A percentile compares a stretch with the other conserved stretches of the same genome.
phyloP scores from a whole-genome alignment of 2,329 filamentous ascomycete species.

The Calonectria montana region DNA sequence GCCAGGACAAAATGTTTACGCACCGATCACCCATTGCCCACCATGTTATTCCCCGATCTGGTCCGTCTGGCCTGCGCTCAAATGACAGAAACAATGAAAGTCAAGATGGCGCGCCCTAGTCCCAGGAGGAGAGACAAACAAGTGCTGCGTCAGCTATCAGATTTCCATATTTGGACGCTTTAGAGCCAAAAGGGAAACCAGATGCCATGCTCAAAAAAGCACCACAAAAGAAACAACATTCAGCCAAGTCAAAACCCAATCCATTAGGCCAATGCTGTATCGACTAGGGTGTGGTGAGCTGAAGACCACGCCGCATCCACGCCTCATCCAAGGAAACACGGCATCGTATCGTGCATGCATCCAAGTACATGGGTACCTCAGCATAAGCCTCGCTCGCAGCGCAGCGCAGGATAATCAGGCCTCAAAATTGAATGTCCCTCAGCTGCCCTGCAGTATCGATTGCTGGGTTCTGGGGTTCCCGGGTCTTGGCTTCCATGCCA shows the following conservation, averaged over 20 bases:
- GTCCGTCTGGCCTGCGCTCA: not conserved
- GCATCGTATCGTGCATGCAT: constrained; percentile 3
- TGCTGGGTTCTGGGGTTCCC: not conserved
- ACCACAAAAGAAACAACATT: not conserved
- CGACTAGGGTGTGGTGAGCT: not conserved
- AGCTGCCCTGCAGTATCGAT: not conserved
- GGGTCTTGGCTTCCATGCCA: not conserved
- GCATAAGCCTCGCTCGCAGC: not conserved
- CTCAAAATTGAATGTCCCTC: not conserved
- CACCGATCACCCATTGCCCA: not conserved
- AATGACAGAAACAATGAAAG: not conserved
- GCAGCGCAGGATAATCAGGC: not conserved
- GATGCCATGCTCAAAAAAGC: not conserved
- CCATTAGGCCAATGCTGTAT: not conserved
- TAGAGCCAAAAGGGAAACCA: not conserved
- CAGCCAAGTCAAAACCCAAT: not conserved
- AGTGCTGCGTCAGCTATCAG: not conserved
- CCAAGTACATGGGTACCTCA: not conserved
- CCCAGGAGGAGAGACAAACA: too few species aligned
- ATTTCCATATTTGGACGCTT: not conserved
- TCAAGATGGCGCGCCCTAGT: too few species aligned
- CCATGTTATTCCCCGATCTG: not conserved
- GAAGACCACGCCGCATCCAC: not conserved
- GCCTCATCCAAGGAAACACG: not conserved
- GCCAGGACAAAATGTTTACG: not conserved